These are phyloP conservation scores for Exophiala calicioides DNA, from an alignment of 2,329 filamentous ascomycete genomes.

Conservation along the genomic window DNA sequence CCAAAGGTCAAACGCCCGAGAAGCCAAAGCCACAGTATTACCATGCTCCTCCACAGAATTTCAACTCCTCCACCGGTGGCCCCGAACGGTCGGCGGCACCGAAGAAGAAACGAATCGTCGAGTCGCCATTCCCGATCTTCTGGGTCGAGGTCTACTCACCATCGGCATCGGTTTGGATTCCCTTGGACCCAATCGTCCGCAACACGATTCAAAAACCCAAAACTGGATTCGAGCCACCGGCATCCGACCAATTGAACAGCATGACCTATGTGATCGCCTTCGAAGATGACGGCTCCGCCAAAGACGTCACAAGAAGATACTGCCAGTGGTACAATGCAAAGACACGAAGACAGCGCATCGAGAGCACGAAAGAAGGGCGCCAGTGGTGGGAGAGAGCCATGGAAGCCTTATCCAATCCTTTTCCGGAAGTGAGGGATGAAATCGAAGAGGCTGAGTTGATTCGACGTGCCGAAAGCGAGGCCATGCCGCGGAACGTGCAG, in stretches of 20 bases:
- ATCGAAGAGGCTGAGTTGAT: slow-evolving; percentile 78
- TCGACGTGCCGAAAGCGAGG: slow-evolving; percentile 70
- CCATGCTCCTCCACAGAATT: slow-evolving; percentile 30
- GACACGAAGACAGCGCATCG: slow-evolving; percentile 78
- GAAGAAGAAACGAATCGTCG: slow-evolving; percentile 37
- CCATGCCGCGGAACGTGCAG: slow-evolving; percentile 80
- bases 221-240: slow-evolving; percentile 74
- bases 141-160: slow-evolving; percentile 93
- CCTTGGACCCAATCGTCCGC: slow-evolving; percentile 82
- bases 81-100: not conserved
- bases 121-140: slow-evolving; percentile 79
- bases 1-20: slow-evolving; percentile 45
- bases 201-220: slow-evolving; percentile 72
- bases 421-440: slow-evolving; percentile 69
- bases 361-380: slow-evolving; percentile 59
- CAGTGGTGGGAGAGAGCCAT: slow-evolving; percentile 58
- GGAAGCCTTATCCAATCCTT: slow-evolving; percentile 43
- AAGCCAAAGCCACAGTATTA: slow-evolving; percentile 43
- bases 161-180: slow-evolving; percentile 86
- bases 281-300: slow-evolving; percentile 73
- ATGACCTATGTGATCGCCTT: slow-evolving; percentile 86
- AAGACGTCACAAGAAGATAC: slow-evolving; percentile 87
- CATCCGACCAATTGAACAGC: slow-evolving; percentile 71
- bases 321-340: slow-evolving; percentile 87
- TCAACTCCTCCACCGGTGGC: slow-evolving; percentile 8